Conservation (phyloP, 768 basidiomycete genomes). For the Sutorius australiensis region DNA sequence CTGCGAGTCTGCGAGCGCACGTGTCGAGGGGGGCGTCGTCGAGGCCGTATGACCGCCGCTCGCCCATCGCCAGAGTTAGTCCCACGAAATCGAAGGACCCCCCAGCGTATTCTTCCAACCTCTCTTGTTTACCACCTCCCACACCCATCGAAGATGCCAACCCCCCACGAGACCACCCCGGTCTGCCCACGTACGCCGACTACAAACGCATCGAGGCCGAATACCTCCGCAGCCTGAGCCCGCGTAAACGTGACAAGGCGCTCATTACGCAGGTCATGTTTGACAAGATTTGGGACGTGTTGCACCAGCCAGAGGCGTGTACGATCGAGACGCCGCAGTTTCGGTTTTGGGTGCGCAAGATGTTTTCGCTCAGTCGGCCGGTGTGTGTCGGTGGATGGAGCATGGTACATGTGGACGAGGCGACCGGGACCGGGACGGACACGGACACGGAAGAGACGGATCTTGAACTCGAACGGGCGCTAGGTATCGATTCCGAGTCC, state of each 20-base stretch:
- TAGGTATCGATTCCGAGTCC: constrained; percentile 15
- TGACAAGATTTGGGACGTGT: constrained; percentile 67
- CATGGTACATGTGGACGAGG: constrained; percentile 5
- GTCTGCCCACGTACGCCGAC: constrained; percentile 59
- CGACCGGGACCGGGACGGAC: background rate
- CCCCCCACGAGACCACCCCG: constrained; percentile 30
- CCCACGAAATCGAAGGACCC: background rate
- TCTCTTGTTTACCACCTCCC: background rate
- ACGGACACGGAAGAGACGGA: background rate
- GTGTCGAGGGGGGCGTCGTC: constrained; percentile 8
- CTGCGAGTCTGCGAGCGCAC: constrained; percentile 15
- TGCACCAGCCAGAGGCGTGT: constrained; percentile 48
- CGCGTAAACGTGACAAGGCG: constrained; percentile 61
- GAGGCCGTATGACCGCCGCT: constrained; percentile 23
- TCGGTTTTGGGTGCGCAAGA: constrained; percentile 81
- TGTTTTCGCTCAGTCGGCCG: constrained; percentile 53
- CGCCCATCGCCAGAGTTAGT: constrained; percentile 11
- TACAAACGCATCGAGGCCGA: constrained; percentile 55
- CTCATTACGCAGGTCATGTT: constrained; percentile 69
- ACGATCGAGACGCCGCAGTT: constrained; percentile 60
- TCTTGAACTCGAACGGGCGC: constrained; percentile 8
- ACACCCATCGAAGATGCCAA: background rate
- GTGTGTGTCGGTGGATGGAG: constrained; percentile 9
- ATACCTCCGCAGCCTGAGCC: constrained; percentile 58
- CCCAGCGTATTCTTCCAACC: background rate